Percentiles rank a stretch among this genome's conserved stretches.
phyloP scores from a whole-genome alignment of 768 basidiomycete species.

The Leccinum subgranulosum region DNA sequence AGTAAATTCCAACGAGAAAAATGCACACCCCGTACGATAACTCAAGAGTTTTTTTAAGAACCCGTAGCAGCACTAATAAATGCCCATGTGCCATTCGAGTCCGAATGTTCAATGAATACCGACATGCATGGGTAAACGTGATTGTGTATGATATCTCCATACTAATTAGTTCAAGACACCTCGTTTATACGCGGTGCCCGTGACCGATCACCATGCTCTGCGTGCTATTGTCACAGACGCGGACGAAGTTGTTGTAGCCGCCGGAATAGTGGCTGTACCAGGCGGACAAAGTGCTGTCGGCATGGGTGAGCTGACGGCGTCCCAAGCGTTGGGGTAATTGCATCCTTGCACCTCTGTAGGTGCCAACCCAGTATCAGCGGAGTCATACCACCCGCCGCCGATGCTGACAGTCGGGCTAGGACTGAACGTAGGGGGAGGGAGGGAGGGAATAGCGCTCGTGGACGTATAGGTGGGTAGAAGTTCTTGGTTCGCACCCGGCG shows the following conservation, averaged over 20 bases:
- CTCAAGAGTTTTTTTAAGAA: background rate
- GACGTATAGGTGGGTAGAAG: slow-evolving; percentile 63
- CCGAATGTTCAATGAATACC: background rate
- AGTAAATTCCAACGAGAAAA: slow-evolving; percentile 1
- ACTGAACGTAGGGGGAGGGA: slow-evolving; percentile 55
- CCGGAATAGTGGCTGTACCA: slow-evolving; percentile 2
- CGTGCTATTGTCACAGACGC: slow-evolving; percentile 2
- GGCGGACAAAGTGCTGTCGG: slow-evolving; percentile 43
- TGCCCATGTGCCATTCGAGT: background rate
- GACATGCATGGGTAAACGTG: background rate
- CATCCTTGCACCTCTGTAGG: slow-evolving; percentile 63
- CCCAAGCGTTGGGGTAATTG: slow-evolving; percentile 62
- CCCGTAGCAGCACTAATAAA: background rate
- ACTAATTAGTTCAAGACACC: background rate
- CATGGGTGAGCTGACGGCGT: slow-evolving; percentile 48
- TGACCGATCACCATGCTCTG: slow-evolving; percentile 1
- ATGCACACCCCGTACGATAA: slow-evolving; percentile 7
- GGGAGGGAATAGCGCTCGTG: slow-evolving; percentile 54
- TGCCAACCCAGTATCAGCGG: slow-evolving; percentile 47
- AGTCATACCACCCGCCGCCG: slow-evolving; percentile 58
- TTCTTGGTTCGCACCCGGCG: slow-evolving; percentile 31
- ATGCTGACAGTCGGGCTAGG: slow-evolving; percentile 38
- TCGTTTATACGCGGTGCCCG: background rate
- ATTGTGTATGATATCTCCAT: background rate
- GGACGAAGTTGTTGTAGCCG: slow-evolving; percentile 4